phyloP scores from a whole-genome alignment of 2,329 filamentous ascomycete genomes.

The Cladophialophora chaetospira region DNA sequence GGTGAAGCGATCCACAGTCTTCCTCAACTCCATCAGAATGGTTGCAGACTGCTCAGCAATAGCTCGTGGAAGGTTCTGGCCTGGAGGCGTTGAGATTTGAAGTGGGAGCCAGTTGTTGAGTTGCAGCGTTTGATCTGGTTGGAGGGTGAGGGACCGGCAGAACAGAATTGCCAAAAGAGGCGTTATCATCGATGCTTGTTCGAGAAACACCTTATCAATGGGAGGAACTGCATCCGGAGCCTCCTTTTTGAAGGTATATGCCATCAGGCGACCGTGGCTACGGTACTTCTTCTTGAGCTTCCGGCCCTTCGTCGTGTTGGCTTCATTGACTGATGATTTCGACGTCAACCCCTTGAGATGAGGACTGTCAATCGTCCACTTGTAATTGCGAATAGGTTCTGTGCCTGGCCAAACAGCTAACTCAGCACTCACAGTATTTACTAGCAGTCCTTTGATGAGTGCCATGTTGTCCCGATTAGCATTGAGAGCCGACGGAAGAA shows the following conservation, averaged over 20 bases:
- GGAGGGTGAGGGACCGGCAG: conserved; percentile 14
- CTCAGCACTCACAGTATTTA: conserved; percentile 23
- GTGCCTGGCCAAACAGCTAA: conserved; percentile 23
- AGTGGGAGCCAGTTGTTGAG: conserved; percentile 28
- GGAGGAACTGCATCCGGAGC: conserved; percentile 7
- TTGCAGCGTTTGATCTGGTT: conserved; percentile 7
- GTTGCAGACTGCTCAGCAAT: conserved; percentile 4
- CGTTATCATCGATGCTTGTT: conserved; percentile 28
- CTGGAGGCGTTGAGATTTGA: conserved; percentile 1
- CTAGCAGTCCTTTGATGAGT: conserved; percentile 24
- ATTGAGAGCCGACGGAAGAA: conserved; percentile 18
- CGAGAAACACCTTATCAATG: conserved; percentile 18
- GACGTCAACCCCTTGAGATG: conserved; percentile 9
- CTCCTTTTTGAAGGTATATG: conserved; percentile 19
- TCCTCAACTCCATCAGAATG: conserved; percentile 28
- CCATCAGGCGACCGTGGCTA: conserved; percentile 23
- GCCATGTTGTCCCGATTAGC: conserved; percentile 21
- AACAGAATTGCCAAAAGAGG: conserved; percentile 28
- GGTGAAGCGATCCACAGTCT: conserved; percentile 28
- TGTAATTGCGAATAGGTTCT: neutral
- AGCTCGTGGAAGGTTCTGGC: neutral
- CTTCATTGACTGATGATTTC: conserved; percentile 14
- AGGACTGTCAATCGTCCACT: conserved; percentile 4
- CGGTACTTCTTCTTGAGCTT: conserved; percentile 9
- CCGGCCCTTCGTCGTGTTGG: neutral